A percentile compares a stretch with the other conserved stretches of the same genome.
Evolutionary conservation across 495 filamentous ascomycete species (phyloP).

Genomic region (Aspergillus sclerotiicarbonarius): DNA sequence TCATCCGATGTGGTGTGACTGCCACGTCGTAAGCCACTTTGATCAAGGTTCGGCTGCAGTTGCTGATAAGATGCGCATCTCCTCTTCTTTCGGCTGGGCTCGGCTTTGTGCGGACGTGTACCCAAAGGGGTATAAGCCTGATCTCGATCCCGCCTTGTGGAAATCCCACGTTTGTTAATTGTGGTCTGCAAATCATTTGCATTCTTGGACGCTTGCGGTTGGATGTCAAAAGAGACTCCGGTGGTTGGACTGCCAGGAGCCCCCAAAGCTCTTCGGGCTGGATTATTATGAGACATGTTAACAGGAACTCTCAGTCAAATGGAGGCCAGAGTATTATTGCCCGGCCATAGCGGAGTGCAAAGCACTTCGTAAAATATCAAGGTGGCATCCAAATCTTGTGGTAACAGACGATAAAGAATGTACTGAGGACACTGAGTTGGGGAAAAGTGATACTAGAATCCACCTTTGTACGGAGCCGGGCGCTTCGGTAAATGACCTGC

Average conservation of each 20-base stretch:
- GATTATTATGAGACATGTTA: not conserved
- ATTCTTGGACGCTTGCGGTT: not conserved
- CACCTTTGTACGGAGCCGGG: no score
- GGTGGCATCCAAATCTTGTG: no score
- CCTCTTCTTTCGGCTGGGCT: not conserved
- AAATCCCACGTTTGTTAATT: not conserved
- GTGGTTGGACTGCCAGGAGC: not conserved
- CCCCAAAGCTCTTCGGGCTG: not conserved
- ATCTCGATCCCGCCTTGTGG: not conserved
- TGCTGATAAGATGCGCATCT: not conserved
- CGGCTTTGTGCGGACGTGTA: not conserved
- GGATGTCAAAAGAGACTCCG: not conserved
- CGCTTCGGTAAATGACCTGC: no score
- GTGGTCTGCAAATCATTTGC: not conserved
- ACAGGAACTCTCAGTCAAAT: not conserved
- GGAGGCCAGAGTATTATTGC: not conserved
- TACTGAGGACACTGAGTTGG: no score
- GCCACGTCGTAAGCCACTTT: not conserved
- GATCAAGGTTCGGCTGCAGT: not conserved
- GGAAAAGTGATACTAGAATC: no score
- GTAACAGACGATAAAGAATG: no score
- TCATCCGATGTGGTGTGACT: not conserved
- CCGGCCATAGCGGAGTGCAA: not conserved
- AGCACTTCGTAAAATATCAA: no score
- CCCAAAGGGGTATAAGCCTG: not conserved